Evolutionary conservation across 2,329 filamentous ascomycete species (phyloP), one percentile per base, ranked within the genome.

Genomic region (Fusarium subtropicale): DNA sequence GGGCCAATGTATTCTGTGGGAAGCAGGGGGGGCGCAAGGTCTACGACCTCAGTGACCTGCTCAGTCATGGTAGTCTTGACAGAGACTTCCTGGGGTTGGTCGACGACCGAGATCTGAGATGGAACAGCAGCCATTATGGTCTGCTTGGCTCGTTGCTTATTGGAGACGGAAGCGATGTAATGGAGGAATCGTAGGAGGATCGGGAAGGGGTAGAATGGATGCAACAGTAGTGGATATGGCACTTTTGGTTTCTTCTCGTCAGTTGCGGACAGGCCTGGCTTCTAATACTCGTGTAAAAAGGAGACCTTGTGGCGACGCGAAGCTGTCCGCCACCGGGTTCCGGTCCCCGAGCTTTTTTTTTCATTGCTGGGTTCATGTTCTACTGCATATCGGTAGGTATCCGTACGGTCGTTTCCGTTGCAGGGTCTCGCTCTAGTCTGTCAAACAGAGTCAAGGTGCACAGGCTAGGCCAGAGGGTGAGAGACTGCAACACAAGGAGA

Each of bases 231-330:
- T 52, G 2, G 16, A 53, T 59, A 47, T 50, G 44, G 22, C 9
- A 57, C 38, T 39, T n/a, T 45, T 38, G 38, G 8, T 12, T 42
- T 42, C 18, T 6, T 20, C 34, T 41, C 48, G 48, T 52, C 34
- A 39, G 26, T 24, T n/a, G 44, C 31, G 38, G 44, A 46, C 16
- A 56, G 20, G 38, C 11, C 36, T 18, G 22, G 11, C 59, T 64
- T 64, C 60, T 64, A 64, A 64, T 64, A 64, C 38, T 64, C 38
- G 22, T 22, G 12, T n/a, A 39, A 26, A 53, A n/a, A 53, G 12
- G 8, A 36, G 18, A 9, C 6, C 10, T 28, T 33, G 50, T 38
- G 41, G n/a, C 33, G 12, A 45, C 33, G n/a, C 20, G 33, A 31
- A 11, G 16, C 16, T 30, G 4, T 34, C 44, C 31, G 31, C 53